Evolutionary conservation across 192 early-diverging fungal species (phyloP).

Genomic region (Umbelopsis sp.): DNA sequence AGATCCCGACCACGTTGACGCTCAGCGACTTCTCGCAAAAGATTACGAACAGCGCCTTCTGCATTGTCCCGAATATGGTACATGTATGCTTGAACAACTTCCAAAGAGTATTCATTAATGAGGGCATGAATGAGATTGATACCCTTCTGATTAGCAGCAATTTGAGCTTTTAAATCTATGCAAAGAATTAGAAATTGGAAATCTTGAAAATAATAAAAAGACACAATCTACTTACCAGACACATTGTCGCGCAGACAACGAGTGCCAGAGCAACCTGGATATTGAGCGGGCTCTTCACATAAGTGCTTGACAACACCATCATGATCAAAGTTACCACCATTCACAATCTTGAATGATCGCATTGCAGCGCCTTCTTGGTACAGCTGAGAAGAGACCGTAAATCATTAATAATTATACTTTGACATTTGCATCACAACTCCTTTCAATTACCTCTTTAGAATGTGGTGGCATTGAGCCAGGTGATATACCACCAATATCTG

Average conservation of each 20-base stretch:
- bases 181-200: conserved; percentile 2
- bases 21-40: conserved; percentile 66
- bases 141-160: conserved; percentile 95
- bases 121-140: conserved; percentile 81
- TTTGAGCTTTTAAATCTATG: conserved; percentile 90
- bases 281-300: conserved; percentile 79
- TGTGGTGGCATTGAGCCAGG: conserved; percentile 93
- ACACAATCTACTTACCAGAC: conserved; percentile 45
- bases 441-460: conserved; percentile 63
- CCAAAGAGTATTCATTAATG: conserved; percentile 82
- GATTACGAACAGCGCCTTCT: conserved; percentile 76
- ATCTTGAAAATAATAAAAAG: not conserved
- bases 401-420: not conserved
- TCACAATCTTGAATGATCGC: conserved; percentile 87
- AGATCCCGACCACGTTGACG: conserved; percentile 45
- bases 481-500: conserved; percentile 90
- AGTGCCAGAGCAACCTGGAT: conserved; percentile 85
- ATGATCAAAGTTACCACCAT: conserved; percentile 79
- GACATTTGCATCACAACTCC: not conserved
- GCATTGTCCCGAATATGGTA: conserved; percentile 88
- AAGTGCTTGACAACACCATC: conserved; percentile 78
- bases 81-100: conserved; percentile 97
- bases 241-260: conserved; percentile 90
- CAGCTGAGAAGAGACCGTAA: conserved; percentile 37
- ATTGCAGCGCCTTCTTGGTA: conserved; percentile 95